Percentiles rank a stretch among this genome's conserved stretches.
Conservation (phyloP, 192 early-diverging fungal genomes). For the Cladochytrium replicatum region DNA sequence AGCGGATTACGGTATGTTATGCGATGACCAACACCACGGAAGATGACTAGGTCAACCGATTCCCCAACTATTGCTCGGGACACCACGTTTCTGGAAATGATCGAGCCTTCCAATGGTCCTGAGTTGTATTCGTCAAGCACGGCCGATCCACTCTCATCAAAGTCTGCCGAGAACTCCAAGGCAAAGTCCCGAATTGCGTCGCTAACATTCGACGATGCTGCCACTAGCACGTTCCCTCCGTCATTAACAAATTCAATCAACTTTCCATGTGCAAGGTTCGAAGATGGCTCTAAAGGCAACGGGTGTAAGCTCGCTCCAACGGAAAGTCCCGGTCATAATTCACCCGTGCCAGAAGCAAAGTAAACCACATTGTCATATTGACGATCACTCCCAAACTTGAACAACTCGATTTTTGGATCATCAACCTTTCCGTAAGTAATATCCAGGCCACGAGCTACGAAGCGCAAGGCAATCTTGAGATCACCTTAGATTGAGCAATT, state of each 20-base stretch:
- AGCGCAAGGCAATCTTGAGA: background rate
- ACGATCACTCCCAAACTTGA: slow-evolving; percentile 49
- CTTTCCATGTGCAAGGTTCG: slow-evolving; percentile 25
- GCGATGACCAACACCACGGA: slow-evolving; percentile 69
- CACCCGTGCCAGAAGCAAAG: too few species aligned
- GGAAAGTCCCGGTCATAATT: too few species aligned
- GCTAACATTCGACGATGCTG: slow-evolving; percentile 50
- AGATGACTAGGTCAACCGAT: slow-evolving; percentile 48
- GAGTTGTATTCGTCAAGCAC: slow-evolving; percentile 66
- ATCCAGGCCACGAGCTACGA: slow-evolving; percentile 48
- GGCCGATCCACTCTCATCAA: slow-evolving; percentile 57
- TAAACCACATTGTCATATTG: too few species aligned
- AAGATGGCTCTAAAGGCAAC: slow-evolving; percentile 31
- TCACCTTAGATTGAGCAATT: background rate
- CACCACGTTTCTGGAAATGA: slow-evolving; percentile 31
- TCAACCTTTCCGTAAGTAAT: slow-evolving; percentile 44
- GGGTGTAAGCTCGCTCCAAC: background rate
- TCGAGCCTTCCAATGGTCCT: slow-evolving; percentile 21
- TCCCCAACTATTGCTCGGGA: slow-evolving; percentile 14
- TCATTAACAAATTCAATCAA: slow-evolving; percentile 79
- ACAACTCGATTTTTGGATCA: slow-evolving; percentile 42
- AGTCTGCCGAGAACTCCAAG: slow-evolving; percentile 82
- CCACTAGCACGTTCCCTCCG: slow-evolving; percentile 84
- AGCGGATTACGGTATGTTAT: slow-evolving; percentile 53
- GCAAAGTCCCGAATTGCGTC: slow-evolving; percentile 70